phyloP scores from a whole-genome alignment of 2,329 filamentous ascomycete species.

The Cladosporium sp. region DNA sequence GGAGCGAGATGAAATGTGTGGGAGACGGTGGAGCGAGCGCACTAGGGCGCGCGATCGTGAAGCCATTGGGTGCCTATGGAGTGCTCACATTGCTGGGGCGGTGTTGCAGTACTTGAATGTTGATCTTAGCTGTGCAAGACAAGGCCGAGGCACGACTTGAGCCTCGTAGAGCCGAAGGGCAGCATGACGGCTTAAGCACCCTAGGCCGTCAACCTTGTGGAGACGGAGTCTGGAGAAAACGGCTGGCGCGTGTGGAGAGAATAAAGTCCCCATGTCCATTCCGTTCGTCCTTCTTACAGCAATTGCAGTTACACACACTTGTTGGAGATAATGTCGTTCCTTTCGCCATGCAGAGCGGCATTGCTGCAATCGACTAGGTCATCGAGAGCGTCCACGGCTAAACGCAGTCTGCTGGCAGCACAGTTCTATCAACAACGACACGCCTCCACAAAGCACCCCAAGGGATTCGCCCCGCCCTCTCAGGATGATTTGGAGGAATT shows the following conservation, averaged over 20 bases:
- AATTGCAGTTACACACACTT: background rate
- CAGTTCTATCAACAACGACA: constrained; percentile 27
- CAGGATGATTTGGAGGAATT: constrained; percentile 73
- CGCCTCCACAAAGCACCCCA: constrained; percentile 67
- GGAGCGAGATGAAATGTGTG: background rate
- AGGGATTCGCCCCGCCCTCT: constrained; percentile 64
- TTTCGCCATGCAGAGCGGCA: constrained; percentile 19
- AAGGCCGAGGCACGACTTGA: constrained; percentile 1
- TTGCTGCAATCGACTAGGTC: constrained; percentile 19
- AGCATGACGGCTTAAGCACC: background rate
- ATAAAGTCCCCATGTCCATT: background rate
- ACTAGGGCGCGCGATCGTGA: constrained; percentile 10
- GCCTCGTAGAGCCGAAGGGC: constrained; percentile 1
- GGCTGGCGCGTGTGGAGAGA: background rate
- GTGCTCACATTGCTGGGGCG: constrained; percentile 3
- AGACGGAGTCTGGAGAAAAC: background rate
- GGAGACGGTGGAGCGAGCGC: constrained; percentile 6
- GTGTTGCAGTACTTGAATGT: constrained; percentile 1
- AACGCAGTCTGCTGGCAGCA: constrained; percentile 13
- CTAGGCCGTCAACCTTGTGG: background rate
- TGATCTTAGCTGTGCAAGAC: background rate
- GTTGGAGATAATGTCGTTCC: constrained; percentile 4
- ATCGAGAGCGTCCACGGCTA: background rate
- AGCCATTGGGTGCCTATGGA: constrained; percentile 5
- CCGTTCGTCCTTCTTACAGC: background rate